phyloP scores from a whole-genome alignment of 257 asterid genomes.

The Solanum sparsipilum region DNA sequence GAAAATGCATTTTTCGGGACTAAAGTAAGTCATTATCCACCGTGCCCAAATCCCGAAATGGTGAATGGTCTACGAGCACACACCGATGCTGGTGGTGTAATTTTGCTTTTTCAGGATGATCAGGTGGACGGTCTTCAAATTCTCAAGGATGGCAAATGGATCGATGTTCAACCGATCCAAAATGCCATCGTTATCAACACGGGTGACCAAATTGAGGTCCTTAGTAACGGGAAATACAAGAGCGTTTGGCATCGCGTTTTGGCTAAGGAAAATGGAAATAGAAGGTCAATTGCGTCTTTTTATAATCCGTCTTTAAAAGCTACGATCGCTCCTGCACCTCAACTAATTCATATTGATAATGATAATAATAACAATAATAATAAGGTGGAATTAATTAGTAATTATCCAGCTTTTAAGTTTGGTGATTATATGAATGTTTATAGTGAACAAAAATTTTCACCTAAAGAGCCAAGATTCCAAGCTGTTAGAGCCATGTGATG shows the following conservation, averaged over 20 bases:
- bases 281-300: constrained; percentile 76
- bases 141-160: constrained; percentile 59
- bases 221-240: constrained; percentile 74
- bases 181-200: constrained; percentile 69
- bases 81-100: constrained; percentile 87
- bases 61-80: constrained; percentile 75
- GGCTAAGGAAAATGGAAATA: constrained; percentile 35
- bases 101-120: constrained; percentile 76
- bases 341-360: background rate
- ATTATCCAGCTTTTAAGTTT: constrained; percentile 61
- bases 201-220: constrained; percentile 76
- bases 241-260: constrained; percentile 79
- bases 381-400: background rate
- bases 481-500: constrained; percentile 50
- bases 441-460: constrained; percentile 57
- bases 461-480: constrained; percentile 76
- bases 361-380: background rate
- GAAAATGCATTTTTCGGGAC: constrained; percentile 64
- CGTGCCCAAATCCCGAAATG: constrained; percentile 62
- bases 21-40: constrained; percentile 90
- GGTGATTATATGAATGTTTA: constrained; percentile 75
- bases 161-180: constrained; percentile 56
- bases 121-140: constrained; percentile 64
- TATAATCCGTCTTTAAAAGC: constrained; percentile 74
- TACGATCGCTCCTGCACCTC: constrained; percentile 49